Evolutionary conservation across 805 yeast genomes (phyloP).

Genomic region (Blastobotrys robertii): DNA sequence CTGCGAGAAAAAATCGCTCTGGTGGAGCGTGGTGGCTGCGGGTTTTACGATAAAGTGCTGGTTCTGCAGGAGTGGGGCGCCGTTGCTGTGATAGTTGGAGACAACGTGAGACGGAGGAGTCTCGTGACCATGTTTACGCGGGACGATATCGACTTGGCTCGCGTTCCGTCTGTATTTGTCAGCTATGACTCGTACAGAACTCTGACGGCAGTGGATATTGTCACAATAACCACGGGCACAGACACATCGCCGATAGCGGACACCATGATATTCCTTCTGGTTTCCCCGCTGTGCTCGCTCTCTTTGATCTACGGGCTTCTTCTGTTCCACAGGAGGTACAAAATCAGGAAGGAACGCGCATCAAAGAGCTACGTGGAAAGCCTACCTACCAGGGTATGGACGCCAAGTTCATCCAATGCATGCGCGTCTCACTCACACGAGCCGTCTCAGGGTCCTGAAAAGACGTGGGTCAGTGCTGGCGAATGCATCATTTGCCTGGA

Average conservation of each 20-base stretch:
- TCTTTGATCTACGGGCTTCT: slow-evolving; percentile 28
- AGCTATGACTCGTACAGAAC: slow-evolving; percentile 34
- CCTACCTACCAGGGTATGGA: slow-evolving; percentile 30
- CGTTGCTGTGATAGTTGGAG: slow-evolving; percentile 45
- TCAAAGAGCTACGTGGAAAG: slow-evolving; percentile 28
- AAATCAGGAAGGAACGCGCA: slow-evolving; percentile 28
- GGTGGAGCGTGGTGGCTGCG: slow-evolving; percentile 43
- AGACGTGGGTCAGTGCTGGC: slow-evolving; percentile 34
- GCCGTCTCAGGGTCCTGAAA: slow-evolving; percentile 17
- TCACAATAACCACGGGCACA: slow-evolving; percentile 14
- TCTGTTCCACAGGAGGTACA: slow-evolving; percentile 27
- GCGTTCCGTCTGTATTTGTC: slow-evolving; percentile 45
- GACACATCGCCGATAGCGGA: slow-evolving; percentile 28
- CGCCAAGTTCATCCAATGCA: not conserved
- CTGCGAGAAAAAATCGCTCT: slow-evolving; percentile 26
- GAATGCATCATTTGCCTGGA: slow-evolving; percentile 56
- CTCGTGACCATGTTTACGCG: slow-evolving; percentile 47
- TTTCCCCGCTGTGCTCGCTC: slow-evolving; percentile 33
- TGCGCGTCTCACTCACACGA: too few species aligned
- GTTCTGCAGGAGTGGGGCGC: slow-evolving; percentile 39
- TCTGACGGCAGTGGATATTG: slow-evolving; percentile 14
- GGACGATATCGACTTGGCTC: slow-evolving; percentile 34
- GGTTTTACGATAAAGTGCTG: slow-evolving; percentile 43
- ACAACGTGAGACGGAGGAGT: slow-evolving; percentile 37
- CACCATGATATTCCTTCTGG: slow-evolving; percentile 29